These are phyloP conservation scores for Cyberlindnera petersonii DNA, from an alignment of 805 yeast species.

Conservation along the genomic window DNA sequence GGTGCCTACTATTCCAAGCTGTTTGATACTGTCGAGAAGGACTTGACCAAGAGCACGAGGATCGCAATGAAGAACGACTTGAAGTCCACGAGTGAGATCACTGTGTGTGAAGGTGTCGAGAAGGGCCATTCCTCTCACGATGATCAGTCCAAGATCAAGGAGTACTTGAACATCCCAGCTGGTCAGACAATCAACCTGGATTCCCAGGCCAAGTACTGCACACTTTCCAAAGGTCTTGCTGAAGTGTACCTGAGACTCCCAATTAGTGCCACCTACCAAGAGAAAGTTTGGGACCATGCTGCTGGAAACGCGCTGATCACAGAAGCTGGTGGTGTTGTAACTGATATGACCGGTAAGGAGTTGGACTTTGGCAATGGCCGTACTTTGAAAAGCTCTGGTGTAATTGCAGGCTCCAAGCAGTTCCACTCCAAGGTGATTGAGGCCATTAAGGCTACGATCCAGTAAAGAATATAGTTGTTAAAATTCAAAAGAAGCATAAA, in stretches of 20 bases:
- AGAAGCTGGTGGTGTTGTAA: constrained; percentile 90
- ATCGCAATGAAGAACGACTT: constrained; percentile 52
- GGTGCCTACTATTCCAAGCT: constrained; percentile 55
- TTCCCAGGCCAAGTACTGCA: constrained; percentile 94
- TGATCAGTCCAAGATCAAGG: constrained; percentile 74
- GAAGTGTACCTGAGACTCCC: constrained; percentile 91
- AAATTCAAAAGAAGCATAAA: neutral
- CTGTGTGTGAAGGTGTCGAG: constrained; percentile 91
- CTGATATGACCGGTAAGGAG: constrained; percentile 72
- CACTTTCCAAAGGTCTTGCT: constrained; percentile 85
- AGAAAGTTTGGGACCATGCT: constrained; percentile 99
- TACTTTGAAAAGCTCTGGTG: constrained; percentile 76
- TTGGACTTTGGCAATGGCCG: constrained; percentile 87
- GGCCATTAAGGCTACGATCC: constrained; percentile 22
- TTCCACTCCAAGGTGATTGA: constrained; percentile 30
- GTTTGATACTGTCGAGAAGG: constrained; percentile 34
- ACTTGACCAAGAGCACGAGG: constrained; percentile 27
- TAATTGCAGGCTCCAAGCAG: constrained; percentile 66
- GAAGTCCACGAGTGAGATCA: constrained; percentile 43
- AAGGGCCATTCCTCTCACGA: constrained; percentile 92
- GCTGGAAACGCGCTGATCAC: constrained; percentile 84
- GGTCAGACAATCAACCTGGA: constrained; percentile 74
- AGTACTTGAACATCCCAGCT: constrained; percentile 51
- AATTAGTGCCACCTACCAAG: constrained; percentile 67
- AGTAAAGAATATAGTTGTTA: neutral